A percentile compares a stretch with the other conserved stretches of the same genome.
Evolutionary conservation across 106 monocot species (phyloP).

Genomic region (Dendrobium catenatum): DNA sequence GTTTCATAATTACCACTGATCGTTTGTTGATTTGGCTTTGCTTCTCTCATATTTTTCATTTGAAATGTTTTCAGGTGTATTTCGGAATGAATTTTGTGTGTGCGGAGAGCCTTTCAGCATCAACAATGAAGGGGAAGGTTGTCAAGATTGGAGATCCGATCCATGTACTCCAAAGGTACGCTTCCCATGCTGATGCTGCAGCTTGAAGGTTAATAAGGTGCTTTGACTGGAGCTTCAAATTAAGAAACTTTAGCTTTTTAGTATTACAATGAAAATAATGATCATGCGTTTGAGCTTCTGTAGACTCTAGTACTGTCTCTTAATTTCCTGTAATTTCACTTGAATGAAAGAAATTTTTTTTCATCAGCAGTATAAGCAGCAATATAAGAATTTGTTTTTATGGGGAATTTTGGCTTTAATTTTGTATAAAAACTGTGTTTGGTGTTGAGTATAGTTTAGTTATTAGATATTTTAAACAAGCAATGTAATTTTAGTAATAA

Average conservation of each 20-base stretch:
- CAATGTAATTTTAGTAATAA: neutral
- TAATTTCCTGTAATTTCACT: neutral
- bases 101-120: conserved; percentile 36
- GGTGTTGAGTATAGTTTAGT: neutral
- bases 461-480: neutral
- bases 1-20: neutral
- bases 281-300: neutral
- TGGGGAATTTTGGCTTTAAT: neutral
- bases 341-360: neutral
- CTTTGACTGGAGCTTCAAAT: neutral
- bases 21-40: neutral
- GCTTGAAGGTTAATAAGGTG: conserved; percentile 21
- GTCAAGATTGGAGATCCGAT: conserved; percentile 71
- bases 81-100: conserved; percentile 82
- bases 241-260: neutral
- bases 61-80: conserved; percentile 37
- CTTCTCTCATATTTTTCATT: neutral
- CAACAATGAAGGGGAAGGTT: conserved; percentile 20
- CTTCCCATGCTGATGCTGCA: conserved; percentile 46
- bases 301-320: neutral
- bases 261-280: neutral
- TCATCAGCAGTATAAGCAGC: no score
- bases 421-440: neutral
- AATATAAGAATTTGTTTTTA: neutral
- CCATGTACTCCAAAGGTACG: conserved; percentile 39